Conservation (phyloP, 148 eudicot genomes). For the Salicornia ramosissima region DNA sequence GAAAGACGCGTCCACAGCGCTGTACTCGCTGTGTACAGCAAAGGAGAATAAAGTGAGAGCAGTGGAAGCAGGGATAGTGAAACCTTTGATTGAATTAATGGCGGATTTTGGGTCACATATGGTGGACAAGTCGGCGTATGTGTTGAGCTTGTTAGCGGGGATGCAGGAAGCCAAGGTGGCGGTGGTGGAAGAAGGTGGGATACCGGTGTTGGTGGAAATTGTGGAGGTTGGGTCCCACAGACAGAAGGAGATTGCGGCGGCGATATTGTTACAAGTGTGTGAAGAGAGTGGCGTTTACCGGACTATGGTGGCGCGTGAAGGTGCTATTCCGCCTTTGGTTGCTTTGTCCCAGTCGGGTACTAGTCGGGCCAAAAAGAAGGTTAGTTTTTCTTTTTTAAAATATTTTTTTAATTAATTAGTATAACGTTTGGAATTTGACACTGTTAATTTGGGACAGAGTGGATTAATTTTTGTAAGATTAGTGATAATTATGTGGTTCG, state of each 20-base stretch:
- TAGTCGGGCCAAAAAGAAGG: slow-evolving; percentile 80
- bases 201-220: slow-evolving; percentile 82
- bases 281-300: slow-evolving; percentile 59
- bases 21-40: slow-evolving; percentile 60
- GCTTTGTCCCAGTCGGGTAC: slow-evolving; percentile 81
- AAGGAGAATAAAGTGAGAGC: slow-evolving; percentile 74
- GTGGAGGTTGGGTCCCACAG: slow-evolving; percentile 70
- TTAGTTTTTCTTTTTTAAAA: slow-evolving; percentile 15
- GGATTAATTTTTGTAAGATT: no score
- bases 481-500: no score
- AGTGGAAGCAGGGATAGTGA: slow-evolving; percentile 67
- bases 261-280: slow-evolving; percentile 59
- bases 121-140: slow-evolving; percentile 90
- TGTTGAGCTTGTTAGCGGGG: slow-evolving; percentile 45
- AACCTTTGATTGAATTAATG: slow-evolving; percentile 75
- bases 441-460: no score
- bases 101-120: slow-evolving; percentile 75
- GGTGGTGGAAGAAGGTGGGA: slow-evolving; percentile 76
- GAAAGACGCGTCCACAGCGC: slow-evolving; percentile 81
- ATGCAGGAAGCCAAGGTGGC: slow-evolving; percentile 52
- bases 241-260: slow-evolving; percentile 83
- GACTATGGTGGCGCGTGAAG: slow-evolving; percentile 87
- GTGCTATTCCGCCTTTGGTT: slow-evolving; percentile 89
- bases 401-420: not conserved
- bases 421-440: no score